Evolutionary conservation across 2,329 filamentous ascomycete species (phyloP), one percentile per base, ranked within the genome.

Genomic region (Hypoxylon rubiginosum): DNA sequence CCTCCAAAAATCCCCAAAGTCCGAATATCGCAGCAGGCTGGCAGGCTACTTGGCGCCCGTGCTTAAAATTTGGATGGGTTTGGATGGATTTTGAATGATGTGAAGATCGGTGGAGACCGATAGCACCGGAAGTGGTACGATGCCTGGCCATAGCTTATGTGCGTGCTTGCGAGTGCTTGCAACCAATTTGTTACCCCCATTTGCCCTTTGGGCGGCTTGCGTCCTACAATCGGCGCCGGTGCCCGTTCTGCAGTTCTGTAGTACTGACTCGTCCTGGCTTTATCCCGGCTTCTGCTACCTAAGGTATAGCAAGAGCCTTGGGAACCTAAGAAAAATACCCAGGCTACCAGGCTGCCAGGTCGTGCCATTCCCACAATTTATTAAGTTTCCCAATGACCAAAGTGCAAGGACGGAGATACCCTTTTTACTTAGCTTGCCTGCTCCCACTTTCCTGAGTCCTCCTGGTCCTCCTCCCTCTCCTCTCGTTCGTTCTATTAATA

Each of bases 91-190:
- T 45, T 39, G 15, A 15, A 15, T 24, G 51, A 50, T 41, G 26
- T n/a, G 51, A 59, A 60, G 66, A 66, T 66, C 66, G 66, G 66
- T 69, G 46, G 39, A 24, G 15, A 63, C 66, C 66, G 66, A 69
- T 64, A 64, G 58, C 63, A 62, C 45, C n/a, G 36, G 51, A 68
- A 66, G 58, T 68, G 66, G 66, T 68, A 68, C 66, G 66, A 66
- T 63, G 49, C 30, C 34, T 36, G 45, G 46, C 24, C 61, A 52
- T 46, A 28, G 52, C 48, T 34, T 36, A 46, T 26, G n/a, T n/a
- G n/a, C n/a, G n/a, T n/a, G n/a, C n/a, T n/a, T n/a, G n/a, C n/a
- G n/a, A n/a, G n/a, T n/a, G n/a, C n/a, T n/a, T 58, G 52, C 26
- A 49, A 43, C 45, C 50, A 59, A 43, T n/a, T 36, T 24, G 28